Evolutionary conservation across 2,329 filamentous ascomycete genomes (phyloP), one percentile per base, ranked within the genome.

Genomic region (Moelleriella libera): DNA sequence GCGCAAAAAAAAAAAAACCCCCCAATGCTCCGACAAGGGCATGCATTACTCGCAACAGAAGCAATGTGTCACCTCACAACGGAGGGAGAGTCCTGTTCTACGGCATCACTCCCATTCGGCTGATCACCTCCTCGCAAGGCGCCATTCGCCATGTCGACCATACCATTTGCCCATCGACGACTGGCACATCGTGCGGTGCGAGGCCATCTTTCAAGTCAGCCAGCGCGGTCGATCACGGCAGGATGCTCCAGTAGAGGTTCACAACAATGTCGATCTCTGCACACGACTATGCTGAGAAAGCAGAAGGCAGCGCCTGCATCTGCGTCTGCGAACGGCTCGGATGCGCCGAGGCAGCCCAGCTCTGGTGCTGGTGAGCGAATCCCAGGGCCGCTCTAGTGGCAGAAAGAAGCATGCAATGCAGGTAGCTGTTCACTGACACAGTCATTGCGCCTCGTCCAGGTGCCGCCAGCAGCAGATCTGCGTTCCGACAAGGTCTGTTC

Each of bases 401-500:
- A 21, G 21, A 21, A 21, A 2, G 21, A 21, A 21, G 3, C 21
- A 21, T 21, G 21, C 21, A 21, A 21, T 21, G 21, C 21, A 21
- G 21, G 21, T 21, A 21, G 21, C 21, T 21, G 21, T 21, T 21
- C 21, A 21, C 21, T 21, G 21, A 21, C 21, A 21, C 21, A 21
- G 21, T 21, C 21, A 21, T 21, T 21, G 21, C 21, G 21, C 21
- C 21, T 21, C 21, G 21, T 21, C 34, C 32, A 41, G 46, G 12
- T n/a, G 10, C 40, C 7, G 31, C 34, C 9, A 41, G 44, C 21
- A 31, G 37, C 30, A 30, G 50, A 46, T 32, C 31, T 31, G 5
- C 10, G 1, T 41, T 54, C 57, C 47, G 57, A 52, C 51, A 55
- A 49, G 46, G 56, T 53, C 43, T 57, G 12, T 52, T 54, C 9